Conservation (phyloP, 1,284 basidiomycete genomes). For the Boletus albobrunnescens region DNA sequence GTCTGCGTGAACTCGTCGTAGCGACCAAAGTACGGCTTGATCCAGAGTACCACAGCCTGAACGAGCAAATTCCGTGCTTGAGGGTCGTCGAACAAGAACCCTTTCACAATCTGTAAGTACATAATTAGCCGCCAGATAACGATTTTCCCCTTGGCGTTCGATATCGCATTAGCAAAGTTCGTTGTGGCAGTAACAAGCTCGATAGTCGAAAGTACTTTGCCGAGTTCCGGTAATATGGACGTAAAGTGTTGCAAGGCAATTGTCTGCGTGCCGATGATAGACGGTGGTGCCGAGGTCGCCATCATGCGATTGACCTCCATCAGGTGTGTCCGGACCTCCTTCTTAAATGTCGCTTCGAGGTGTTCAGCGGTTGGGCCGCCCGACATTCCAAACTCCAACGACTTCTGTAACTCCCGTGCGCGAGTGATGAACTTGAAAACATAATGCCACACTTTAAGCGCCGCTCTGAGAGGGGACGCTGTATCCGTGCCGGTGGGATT, state of each 20-base stretch:
- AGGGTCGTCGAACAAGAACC: constrained; percentile 81
- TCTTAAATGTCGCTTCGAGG: constrained; percentile 81
- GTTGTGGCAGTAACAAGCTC: constrained; percentile 86
- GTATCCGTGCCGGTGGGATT: constrained; percentile 73
- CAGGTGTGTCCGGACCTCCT: constrained; percentile 74
- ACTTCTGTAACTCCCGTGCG: constrained; percentile 83
- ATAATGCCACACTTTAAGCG: constrained; percentile 95
- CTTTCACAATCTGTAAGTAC: constrained; percentile 87
- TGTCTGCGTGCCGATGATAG: constrained; percentile 94
- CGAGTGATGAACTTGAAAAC: constrained; percentile 92
- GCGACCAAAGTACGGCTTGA: constrained; percentile 91
- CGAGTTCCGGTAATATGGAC: constrained; percentile 84
- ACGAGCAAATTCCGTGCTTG: constrained; percentile 79
- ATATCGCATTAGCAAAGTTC: constrained; percentile 83
- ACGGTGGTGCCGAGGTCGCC: constrained; percentile 71
- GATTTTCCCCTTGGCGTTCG: constrained; percentile 78
- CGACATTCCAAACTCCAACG: constrained; percentile 73
- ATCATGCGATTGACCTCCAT: constrained; percentile 86
- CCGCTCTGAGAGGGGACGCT: constrained; percentile 77
- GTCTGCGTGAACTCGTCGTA: constrained; percentile 78
- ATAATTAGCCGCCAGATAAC: constrained; percentile 92
- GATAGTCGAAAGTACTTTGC: constrained; percentile 72
- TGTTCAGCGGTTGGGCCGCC: constrained; percentile 80
- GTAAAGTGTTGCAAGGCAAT: constrained; percentile 93
- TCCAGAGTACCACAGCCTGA: constrained; percentile 88